These are phyloP conservation scores for Colletotrichum abscissum DNA, from an alignment of 2,329 filamentous ascomycete genomes.

Conservation along the genomic window DNA sequence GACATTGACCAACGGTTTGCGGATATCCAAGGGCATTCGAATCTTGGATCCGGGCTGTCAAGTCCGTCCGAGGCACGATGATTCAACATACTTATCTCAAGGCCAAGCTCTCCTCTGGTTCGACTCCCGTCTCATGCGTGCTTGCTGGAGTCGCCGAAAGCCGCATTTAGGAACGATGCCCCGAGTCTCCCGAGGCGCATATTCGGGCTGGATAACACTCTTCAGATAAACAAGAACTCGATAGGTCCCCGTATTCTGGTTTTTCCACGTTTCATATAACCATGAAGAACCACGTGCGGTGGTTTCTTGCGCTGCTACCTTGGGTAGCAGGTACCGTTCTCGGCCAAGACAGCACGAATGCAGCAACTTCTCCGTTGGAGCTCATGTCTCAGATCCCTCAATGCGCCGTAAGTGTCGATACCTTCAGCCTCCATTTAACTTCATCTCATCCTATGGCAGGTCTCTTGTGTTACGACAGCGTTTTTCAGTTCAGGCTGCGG, in stretches of 20 bases:
- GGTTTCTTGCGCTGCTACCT: constrained; percentile 18
- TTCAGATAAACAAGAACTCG: not conserved
- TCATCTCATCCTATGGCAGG: not conserved
- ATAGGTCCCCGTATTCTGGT: not conserved
- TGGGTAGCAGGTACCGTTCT: constrained; percentile 9
- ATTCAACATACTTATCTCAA: constrained; percentile 10
- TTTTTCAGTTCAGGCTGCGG: constrained; percentile 3
- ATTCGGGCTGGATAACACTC: not conserved
- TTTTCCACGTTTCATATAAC: not conserved
- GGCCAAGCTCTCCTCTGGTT: not conserved
- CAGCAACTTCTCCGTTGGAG: not conserved
- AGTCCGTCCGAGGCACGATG: not conserved
- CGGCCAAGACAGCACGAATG: not conserved
- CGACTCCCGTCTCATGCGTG: not conserved
- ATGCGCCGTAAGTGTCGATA: constrained; percentile 3
- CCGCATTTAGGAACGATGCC: constrained; percentile 17
- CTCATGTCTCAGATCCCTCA: constrained; percentile 16
- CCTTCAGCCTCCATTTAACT: no score
- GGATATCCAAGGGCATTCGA: constrained; percentile 4
- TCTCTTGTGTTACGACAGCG: not conserved
- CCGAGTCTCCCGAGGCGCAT: constrained; percentile 8
- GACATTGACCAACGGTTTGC: not conserved
- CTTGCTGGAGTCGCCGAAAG: not conserved
- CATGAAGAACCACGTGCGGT: constrained; percentile 18
- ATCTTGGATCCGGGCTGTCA: not conserved